A percentile compares a stretch with the other conserved stretches of the same genome.
These are phyloP conservation scores for Piper longum DNA, from an alignment of 164 flowering plant species.

Conservation along the genomic window DNA sequence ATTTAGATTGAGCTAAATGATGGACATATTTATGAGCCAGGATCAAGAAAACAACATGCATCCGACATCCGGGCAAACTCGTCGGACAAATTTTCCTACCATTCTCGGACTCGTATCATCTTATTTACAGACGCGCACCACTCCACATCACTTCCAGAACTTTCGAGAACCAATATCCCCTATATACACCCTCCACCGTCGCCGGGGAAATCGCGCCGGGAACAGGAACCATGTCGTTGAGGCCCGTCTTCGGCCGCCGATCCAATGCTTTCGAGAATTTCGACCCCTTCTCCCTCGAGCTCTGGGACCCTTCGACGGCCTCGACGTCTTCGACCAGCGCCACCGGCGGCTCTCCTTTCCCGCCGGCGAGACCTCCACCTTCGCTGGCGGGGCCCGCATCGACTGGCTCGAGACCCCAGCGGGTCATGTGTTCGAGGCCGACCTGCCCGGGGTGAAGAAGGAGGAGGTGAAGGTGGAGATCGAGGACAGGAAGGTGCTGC, in stretches of 20 bases:
- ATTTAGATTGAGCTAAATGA: no score
- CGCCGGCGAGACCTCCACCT: slow-evolving; percentile 1
- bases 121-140: no score
- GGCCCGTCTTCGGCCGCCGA: slow-evolving; percentile 5
- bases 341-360: background rate
- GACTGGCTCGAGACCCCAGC: slow-evolving; percentile 3
- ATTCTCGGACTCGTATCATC: no score
- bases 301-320: slow-evolving; percentile 9
- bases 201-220: background rate
- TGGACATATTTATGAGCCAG: no score
- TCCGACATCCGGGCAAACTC: no score
- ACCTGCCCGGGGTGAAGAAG: background rate
- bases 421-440: slow-evolving; percentile 2
- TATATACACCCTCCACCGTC: no score
- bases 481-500: background rate
- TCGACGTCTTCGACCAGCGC: slow-evolving; percentile 2
- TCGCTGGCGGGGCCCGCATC: slow-evolving; percentile 19
- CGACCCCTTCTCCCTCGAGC: slow-evolving; percentile 11
- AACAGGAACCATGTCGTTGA: slow-evolving; percentile 3
- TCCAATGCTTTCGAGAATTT: background rate
- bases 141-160: no score
- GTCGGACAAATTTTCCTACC: no score
- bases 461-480: slow-evolving; percentile 1
- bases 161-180: no score
- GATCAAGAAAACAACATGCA: no score